Evolutionary conservation across 2,329 filamentous ascomycete species (phyloP).

Genomic region (Aspergillus terreus): DNA sequence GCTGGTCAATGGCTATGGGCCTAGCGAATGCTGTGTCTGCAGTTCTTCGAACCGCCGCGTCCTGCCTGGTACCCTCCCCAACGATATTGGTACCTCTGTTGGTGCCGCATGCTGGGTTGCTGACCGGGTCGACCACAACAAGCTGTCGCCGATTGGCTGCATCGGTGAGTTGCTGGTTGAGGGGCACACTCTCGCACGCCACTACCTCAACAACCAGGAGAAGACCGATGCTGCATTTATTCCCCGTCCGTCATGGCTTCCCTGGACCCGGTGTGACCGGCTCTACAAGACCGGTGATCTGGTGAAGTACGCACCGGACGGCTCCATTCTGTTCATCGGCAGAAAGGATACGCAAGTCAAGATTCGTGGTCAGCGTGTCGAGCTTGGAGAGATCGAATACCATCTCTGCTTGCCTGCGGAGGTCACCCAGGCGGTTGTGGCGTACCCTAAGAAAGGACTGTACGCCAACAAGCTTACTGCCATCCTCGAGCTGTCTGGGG

Average conservation of each 20-base stretch:
- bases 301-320: conserved; percentile 13
- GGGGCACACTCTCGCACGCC: conserved; percentile 27
- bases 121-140: conserved; percentile 23
- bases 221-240: conserved; percentile 23
- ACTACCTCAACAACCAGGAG: conserved; percentile 28
- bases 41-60: neutral
- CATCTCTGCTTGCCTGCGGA: conserved; percentile 3
- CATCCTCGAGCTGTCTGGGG: conserved; percentile 8
- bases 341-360: conserved; percentile 18
- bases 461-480: conserved; percentile 10
- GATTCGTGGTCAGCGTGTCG: conserved; percentile 20
- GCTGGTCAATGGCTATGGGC: conserved; percentile 1
- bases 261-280: neutral
- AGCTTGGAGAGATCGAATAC: conserved; percentile 17
- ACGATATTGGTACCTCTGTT: conserved; percentile 13
- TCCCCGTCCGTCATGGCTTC: conserved; percentile 16
- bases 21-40: neutral
- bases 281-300: conserved; percentile 21
- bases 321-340: conserved; percentile 14
- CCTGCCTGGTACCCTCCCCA: neutral
- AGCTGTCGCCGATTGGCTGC: conserved; percentile 13
- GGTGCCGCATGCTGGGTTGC: conserved; percentile 22
- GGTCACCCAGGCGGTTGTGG: conserved; percentile 4
- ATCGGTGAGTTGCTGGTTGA: conserved; percentile 25
- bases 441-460: conserved; percentile 6